phyloP scores from a whole-genome alignment of 148 eudicot species.

The Vaccinium vitisidaea region DNA sequence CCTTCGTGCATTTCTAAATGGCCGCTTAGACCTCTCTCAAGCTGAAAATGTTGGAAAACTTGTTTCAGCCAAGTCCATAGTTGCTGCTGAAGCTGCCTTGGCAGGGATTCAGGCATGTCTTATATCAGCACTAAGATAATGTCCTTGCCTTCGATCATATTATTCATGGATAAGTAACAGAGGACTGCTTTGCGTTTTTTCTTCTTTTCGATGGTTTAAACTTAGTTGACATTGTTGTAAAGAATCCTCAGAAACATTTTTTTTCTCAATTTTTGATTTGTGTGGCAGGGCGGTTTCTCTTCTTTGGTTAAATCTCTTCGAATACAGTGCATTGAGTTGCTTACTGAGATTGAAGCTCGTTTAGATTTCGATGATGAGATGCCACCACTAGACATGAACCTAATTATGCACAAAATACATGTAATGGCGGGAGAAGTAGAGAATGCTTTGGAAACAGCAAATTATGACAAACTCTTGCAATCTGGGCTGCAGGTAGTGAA shows the following conservation, averaged over 20 bases:
- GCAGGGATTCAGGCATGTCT: constrained; percentile 84
- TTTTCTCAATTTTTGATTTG: neutral
- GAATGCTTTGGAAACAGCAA: constrained; percentile 76
- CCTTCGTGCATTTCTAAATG: constrained; percentile 93
- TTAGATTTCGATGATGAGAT: constrained; percentile 98
- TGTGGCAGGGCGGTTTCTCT: constrained; percentile 88
- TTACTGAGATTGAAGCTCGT: constrained; percentile 96
- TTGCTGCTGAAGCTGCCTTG: constrained; percentile 95
- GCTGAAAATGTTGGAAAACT: constrained; percentile 94
- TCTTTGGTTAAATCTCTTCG: constrained; percentile 70
- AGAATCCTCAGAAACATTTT: neutral
- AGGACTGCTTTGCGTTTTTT: neutral
- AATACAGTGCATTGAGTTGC: constrained; percentile 78
- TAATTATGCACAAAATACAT: constrained; percentile 44
- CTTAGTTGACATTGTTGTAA: neutral
- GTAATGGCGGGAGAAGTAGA: constrained; percentile 63
- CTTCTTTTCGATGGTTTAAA: neutral
- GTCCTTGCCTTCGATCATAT: neutral
- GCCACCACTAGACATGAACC: constrained; percentile 70
- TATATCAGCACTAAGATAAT: neutral
- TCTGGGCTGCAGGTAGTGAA: constrained; percentile 83
- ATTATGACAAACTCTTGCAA: constrained; percentile 88
- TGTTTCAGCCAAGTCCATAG: constrained; percentile 75
- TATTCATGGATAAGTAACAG: neutral
- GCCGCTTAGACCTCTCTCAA: constrained; percentile 92